phyloP scores from a whole-genome alignment of 768 basidiomycete species.

The Boletus vinaceobasis region DNA sequence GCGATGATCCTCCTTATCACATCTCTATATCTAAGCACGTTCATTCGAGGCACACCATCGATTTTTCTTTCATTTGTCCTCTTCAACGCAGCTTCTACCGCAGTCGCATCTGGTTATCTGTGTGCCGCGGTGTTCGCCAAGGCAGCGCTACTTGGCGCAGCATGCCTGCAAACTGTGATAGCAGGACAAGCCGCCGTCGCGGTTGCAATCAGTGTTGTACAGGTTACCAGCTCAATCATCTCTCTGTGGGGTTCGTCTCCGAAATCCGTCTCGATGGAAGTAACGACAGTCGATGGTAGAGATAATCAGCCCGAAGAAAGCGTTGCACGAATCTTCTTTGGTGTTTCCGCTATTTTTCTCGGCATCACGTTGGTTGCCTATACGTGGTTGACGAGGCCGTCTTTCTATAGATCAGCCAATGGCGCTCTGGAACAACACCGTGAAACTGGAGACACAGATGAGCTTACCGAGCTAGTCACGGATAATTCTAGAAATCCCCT shows the following conservation, averaged over 20 bases:
- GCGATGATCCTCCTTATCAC: constrained; percentile 51
- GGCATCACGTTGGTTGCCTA: constrained; percentile 52
- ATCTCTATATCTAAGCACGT: constrained; percentile 65
- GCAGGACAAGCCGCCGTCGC: constrained; percentile 85
- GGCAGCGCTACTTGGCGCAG: constrained; percentile 76
- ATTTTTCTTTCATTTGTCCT: constrained; percentile 66
- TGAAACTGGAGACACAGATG: constrained; percentile 25
- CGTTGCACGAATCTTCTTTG: constrained; percentile 73
- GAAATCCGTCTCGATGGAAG: constrained; percentile 20
- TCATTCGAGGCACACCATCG: constrained; percentile 48
- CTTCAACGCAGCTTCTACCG: constrained; percentile 55
- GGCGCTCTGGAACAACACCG: constrained; percentile 41
- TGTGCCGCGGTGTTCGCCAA: constrained; percentile 75
- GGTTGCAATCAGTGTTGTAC: constrained; percentile 74
- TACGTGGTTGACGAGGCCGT: constrained; percentile 52
- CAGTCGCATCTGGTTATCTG: constrained; percentile 66
- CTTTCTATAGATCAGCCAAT: constrained; percentile 55
- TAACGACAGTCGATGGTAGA: constrained; percentile 7
- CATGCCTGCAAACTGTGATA: constrained; percentile 71
- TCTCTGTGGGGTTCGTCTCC: constrained; percentile 49
- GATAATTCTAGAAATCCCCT: constrained; percentile 19
- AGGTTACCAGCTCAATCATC: constrained; percentile 60
- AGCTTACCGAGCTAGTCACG: constrained; percentile 35
- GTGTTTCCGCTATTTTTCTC: constrained; percentile 65
- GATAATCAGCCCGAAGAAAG: constrained; percentile 55